Percentiles rank a stretch among this genome's conserved stretches.
These are phyloP conservation scores for Uromyces viciae-fabae DNA, from an alignment of 1,284 basidiomycete species.

Conservation along the genomic window DNA sequence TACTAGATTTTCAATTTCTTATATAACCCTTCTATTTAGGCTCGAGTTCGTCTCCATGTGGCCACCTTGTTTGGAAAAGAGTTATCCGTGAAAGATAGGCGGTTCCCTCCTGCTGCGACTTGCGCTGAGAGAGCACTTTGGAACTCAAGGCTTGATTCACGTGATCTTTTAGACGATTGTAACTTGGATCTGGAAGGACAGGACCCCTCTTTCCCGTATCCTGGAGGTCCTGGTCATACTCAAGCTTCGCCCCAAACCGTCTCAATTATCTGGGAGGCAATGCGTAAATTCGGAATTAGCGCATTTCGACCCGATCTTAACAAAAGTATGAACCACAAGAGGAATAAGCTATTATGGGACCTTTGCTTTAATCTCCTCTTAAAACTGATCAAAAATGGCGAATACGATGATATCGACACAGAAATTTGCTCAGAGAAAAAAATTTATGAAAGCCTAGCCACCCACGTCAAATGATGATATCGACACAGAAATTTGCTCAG, in stretches of 20 bases:
- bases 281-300: background rate
- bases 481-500: no score
- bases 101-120: no score
- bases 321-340: background rate
- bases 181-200: background rate
- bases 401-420: background rate
- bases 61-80: no score
- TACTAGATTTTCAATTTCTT: no score
- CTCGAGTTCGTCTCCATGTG: no score
- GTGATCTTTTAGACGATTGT: no score
- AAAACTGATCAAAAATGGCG: background rate
- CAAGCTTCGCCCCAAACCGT: background rate
- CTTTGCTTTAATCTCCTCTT: background rate
- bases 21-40: no score
- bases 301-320: background rate
- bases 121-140: no score
- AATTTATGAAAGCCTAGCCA: background rate
- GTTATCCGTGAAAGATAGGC: no score
- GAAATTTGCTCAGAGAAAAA: background rate
- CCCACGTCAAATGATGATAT: no score
- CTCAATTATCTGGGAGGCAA: background rate
- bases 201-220: constrained; percentile 7
- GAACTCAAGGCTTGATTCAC: no score
- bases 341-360: constrained; percentile 16
- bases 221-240: constrained; percentile 11